phyloP scores from a whole-genome alignment of 805 yeast genomes.

The Metschnikowia lochheadii region DNA sequence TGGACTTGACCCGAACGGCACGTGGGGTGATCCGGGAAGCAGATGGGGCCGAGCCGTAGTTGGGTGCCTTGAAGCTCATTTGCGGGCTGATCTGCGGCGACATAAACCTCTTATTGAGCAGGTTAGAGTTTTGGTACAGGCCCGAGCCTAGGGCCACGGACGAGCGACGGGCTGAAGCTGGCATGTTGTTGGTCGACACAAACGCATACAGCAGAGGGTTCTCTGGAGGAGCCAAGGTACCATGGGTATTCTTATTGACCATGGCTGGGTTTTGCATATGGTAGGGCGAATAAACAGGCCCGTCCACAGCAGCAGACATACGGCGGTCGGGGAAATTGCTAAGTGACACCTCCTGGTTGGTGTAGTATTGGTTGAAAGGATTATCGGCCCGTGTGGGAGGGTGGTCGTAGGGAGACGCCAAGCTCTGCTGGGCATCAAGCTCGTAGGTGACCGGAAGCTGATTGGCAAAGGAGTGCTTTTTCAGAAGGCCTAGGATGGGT shows the following conservation, averaged over 20 bases:
- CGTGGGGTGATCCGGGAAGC: conserved; percentile 39
- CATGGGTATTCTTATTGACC: not conserved
- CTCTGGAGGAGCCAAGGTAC: conserved; percentile 3
- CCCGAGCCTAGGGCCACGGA: conserved; percentile 22
- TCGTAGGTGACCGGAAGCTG: conserved; percentile 52
- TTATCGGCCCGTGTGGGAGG: conserved; percentile 45
- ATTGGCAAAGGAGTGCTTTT: conserved; percentile 35
- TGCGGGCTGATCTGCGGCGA: conserved; percentile 11
- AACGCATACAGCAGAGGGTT: not conserved
- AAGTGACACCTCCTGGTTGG: conserved; percentile 34
- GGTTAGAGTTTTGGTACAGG: conserved; percentile 16
- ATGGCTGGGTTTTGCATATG: not conserved
- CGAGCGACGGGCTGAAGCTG: conserved; percentile 14
- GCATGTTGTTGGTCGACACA: conserved; percentile 1
- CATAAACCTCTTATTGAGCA: conserved; percentile 11
- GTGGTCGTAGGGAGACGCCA: conserved; percentile 28
- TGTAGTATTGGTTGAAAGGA: conserved; percentile 42
- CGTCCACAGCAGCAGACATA: conserved; percentile 37
- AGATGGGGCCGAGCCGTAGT: not conserved
- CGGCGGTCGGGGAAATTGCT: conserved; percentile 28
- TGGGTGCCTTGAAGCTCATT: not conserved
- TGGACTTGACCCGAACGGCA: conserved; percentile 38
- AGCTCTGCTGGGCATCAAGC: conserved; percentile 25
- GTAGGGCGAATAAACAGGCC: conserved; percentile 22
- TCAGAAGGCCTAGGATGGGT: conserved; percentile 26